Conservation (phyloP, 2,329 filamentous ascomycete species). For the Pyrenophora graminea region DNA sequence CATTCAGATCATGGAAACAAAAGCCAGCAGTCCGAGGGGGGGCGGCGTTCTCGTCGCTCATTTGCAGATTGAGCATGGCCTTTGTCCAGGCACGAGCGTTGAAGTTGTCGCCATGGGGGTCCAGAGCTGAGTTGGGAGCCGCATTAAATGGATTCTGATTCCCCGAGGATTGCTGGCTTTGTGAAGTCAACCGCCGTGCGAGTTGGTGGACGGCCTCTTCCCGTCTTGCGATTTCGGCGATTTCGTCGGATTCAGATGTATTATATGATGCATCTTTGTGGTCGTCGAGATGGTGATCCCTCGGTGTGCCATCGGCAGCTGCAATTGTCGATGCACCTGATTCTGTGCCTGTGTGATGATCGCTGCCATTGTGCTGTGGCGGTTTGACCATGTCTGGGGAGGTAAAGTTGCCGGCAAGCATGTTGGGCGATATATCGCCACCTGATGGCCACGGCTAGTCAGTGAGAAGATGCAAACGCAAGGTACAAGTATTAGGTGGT, state of each 20-base stretch:
- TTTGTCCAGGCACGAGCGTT: conserved; percentile 55
- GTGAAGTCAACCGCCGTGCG: conserved; percentile 49
- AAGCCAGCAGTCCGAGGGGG: conserved; percentile 53
- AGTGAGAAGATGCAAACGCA: not conserved
- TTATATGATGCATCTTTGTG: conserved; percentile 26
- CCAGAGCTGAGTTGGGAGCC: conserved; percentile 49
- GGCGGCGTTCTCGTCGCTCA: conserved; percentile 47
- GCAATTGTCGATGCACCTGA: conserved; percentile 44
- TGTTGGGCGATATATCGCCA: conserved; percentile 29
- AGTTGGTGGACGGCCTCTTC: conserved; percentile 48
- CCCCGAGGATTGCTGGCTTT: conserved; percentile 46
- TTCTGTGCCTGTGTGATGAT: conserved; percentile 23
- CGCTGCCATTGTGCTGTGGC: conserved; percentile 19
- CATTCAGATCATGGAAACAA: conserved; percentile 53
- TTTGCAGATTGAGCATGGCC: conserved; percentile 54
- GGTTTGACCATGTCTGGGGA: conserved; percentile 39
- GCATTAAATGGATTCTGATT: conserved; percentile 47
- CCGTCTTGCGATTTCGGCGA: conserved; percentile 31
- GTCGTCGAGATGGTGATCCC: conserved; percentile 21
- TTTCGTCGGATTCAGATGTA: conserved; percentile 27
- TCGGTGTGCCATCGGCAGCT: conserved; percentile 29
- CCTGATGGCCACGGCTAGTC: conserved; percentile 7
- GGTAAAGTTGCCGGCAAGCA: conserved; percentile 52
- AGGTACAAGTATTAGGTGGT: conserved; percentile 21
- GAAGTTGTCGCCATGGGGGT: conserved; percentile 54